A percentile compares a stretch with the other conserved stretches of the same genome.
Conservation (phyloP, 208 protist species). For the Balamuthia mandrillaris region DNA sequence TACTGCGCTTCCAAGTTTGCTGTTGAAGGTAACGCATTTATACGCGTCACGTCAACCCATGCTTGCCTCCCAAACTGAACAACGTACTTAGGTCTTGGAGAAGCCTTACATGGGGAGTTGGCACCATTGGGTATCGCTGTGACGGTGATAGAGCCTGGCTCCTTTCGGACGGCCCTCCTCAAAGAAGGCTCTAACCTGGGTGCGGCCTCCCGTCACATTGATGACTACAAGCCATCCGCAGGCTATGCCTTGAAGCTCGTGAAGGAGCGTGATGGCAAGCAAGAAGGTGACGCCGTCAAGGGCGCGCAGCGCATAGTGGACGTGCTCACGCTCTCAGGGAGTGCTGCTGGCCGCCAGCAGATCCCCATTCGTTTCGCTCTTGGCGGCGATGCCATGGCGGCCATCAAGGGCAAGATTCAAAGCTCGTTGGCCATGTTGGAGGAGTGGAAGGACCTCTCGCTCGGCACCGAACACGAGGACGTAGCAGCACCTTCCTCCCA, state of each 20-base stretch:
- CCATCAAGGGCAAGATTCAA: background rate
- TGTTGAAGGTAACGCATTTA: conserved; percentile 29
- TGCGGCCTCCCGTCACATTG: background rate
- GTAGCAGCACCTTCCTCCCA: no score
- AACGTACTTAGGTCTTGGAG: no score
- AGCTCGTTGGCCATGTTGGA: background rate
- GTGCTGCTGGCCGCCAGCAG: background rate
- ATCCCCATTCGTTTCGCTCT: background rate
- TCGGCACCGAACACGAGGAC: background rate
- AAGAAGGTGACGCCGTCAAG: conserved; percentile 37
- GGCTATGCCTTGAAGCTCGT: background rate
- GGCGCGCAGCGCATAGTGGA: conserved; percentile 24
- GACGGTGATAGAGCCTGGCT: conserved; percentile 18
- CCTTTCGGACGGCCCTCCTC: conserved; percentile 16
- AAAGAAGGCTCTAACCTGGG: background rate
- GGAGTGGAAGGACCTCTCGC: background rate
- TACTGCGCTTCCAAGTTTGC: conserved; percentile 42
- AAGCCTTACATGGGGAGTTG: background rate
- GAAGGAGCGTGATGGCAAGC: background rate
- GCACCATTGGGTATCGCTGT: conserved; percentile 20
- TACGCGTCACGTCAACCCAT: no score
- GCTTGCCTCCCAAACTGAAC: no score
- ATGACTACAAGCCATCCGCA: conserved; percentile 2
- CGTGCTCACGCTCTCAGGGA: conserved; percentile 18
- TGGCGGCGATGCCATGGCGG: background rate